Percentiles rank a stretch among this genome's conserved stretches.
Evolutionary conservation across 768 basidiomycete genomes (phyloP).

Genomic region (Lepiota subincarnata): DNA sequence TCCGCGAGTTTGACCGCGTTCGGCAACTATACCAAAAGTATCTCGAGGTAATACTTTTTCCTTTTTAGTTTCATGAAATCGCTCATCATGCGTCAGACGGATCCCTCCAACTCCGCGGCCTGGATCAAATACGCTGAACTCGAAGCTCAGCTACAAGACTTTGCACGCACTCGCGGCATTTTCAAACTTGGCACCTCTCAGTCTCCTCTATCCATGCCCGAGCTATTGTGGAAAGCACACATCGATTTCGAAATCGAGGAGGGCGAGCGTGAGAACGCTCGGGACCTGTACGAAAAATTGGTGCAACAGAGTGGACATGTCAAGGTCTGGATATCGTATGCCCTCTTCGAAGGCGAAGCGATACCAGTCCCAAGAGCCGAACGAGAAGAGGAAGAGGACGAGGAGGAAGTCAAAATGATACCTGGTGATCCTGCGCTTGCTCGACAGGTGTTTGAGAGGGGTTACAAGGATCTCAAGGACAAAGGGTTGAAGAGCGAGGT

Average conservation of each 20-base stretch:
- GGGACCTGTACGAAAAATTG: slow-evolving; percentile 87
- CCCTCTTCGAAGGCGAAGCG: slow-evolving; percentile 82
- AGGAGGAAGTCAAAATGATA: slow-evolving; percentile 58
- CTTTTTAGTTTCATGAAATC: background rate
- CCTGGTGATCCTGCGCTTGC: slow-evolving; percentile 71
- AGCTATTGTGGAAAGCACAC: slow-evolving; percentile 90
- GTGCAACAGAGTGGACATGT: slow-evolving; percentile 85
- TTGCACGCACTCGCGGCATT: slow-evolving; percentile 85
- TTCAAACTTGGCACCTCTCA: slow-evolving; percentile 90
- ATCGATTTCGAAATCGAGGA: slow-evolving; percentile 96
- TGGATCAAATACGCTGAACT: slow-evolving; percentile 98
- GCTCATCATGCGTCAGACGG: slow-evolving; percentile 46
- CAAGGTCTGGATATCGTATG: slow-evolving; percentile 97
- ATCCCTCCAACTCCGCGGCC: slow-evolving; percentile 84
- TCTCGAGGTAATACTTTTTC: slow-evolving; percentile 60
- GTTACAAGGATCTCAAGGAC: slow-evolving; percentile 80
- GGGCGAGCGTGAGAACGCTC: slow-evolving; percentile 81
- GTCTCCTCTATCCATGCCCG: slow-evolving; percentile 87
- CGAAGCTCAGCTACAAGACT: slow-evolving; percentile 83
- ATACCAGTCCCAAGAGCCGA: slow-evolving; percentile 61
- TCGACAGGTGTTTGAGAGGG: slow-evolving; percentile 78
- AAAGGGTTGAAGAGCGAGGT: slow-evolving; percentile 89
- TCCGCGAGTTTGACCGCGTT: slow-evolving; percentile 94
- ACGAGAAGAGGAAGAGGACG: slow-evolving; percentile 70
- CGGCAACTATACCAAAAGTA: slow-evolving; percentile 92